Percentiles rank a stretch among this genome's conserved stretches.
Evolutionary conservation across 2,329 filamentous ascomycete species (phyloP).

Genomic region (Talaromyces funiculosus): DNA sequence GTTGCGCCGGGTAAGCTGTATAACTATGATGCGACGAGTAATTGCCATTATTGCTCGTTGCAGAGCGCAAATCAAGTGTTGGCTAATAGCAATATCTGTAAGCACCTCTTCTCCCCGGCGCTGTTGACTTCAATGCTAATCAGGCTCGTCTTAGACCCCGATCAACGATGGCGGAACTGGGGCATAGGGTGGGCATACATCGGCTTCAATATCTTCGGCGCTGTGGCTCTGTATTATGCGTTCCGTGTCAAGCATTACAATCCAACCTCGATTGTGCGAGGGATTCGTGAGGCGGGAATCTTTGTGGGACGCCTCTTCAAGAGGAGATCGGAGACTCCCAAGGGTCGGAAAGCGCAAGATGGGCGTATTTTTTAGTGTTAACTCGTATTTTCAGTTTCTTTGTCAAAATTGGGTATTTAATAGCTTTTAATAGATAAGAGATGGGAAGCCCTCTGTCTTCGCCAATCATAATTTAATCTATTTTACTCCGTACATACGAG

Average conservation of each 20-base stretch:
- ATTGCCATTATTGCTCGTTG: slow-evolving; percentile 49
- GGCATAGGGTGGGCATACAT: slow-evolving; percentile 58
- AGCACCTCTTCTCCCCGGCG: not conserved
- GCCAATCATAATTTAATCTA: no score
- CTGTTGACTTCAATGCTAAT: not conserved
- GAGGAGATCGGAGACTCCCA: slow-evolving; percentile 9
- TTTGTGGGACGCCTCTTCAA: slow-evolving; percentile 9
- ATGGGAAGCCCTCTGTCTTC: no score
- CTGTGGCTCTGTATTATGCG: slow-evolving; percentile 31
- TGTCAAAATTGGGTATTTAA: not conserved
- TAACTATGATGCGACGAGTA: slow-evolving; percentile 43
- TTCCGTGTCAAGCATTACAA: slow-evolving; percentile 15
- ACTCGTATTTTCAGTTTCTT: not conserved
- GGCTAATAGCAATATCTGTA: slow-evolving; percentile 39
- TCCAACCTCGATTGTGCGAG: slow-evolving; percentile 12
- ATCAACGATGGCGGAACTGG: slow-evolving; percentile 63
- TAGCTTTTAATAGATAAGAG: no score
- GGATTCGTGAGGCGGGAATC: slow-evolving; percentile 1
- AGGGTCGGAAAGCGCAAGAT: slow-evolving; percentile 10
- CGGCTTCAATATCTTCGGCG: slow-evolving; percentile 53
- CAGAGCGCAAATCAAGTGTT: slow-evolving; percentile 38
- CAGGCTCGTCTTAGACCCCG: slow-evolving; percentile 42
- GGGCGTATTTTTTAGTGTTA: slow-evolving; percentile 10
- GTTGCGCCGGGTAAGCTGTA: slow-evolving; percentile 42
- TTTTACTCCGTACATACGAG: no score